phyloP scores from a whole-genome alignment of 768 basidiomycete genomes.

The Calocera cornea region DNA sequence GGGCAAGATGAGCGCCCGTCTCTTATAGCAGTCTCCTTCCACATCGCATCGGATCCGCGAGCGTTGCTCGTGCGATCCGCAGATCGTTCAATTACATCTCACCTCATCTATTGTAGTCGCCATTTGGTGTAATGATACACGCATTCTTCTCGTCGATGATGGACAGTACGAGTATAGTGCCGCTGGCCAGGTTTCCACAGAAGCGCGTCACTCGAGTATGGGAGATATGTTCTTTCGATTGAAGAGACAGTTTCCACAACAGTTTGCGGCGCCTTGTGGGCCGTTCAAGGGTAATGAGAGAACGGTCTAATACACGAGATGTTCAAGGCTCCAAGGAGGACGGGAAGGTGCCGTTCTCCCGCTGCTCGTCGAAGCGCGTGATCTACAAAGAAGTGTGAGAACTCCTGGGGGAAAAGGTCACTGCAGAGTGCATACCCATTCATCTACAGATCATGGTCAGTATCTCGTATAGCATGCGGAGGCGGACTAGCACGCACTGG shows the following conservation, averaged over 20 bases:
- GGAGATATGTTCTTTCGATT: neutral
- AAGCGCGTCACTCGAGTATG: neutral
- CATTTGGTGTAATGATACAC: too few species aligned
- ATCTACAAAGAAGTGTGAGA: constrained; percentile 35
- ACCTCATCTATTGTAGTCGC: too few species aligned
- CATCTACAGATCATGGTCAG: constrained; percentile 40
- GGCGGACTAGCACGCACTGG: constrained; percentile 51
- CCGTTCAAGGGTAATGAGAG: neutral
- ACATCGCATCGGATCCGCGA: too few species aligned
- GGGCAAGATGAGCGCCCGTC: too few species aligned
- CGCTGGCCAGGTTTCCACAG: too few species aligned
- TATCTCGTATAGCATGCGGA: constrained; percentile 4
- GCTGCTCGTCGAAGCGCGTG: constrained; percentile 84
- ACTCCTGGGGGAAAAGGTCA: constrained; percentile 10
- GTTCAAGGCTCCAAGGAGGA: constrained; percentile 68
- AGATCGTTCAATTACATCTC: too few species aligned
- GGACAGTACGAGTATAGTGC: too few species aligned
- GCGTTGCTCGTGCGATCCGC: too few species aligned
- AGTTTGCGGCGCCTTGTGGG: neutral
- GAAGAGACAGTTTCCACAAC: neutral
- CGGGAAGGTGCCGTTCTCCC: constrained; percentile 85
- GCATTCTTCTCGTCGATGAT: too few species aligned
- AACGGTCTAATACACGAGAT: neutral
- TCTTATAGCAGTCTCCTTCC: too few species aligned
- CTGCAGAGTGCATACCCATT: constrained; percentile 54